phyloP scores from a whole-genome alignment of 2,329 filamentous ascomycete genomes.

The Neurospora sp. region DNA sequence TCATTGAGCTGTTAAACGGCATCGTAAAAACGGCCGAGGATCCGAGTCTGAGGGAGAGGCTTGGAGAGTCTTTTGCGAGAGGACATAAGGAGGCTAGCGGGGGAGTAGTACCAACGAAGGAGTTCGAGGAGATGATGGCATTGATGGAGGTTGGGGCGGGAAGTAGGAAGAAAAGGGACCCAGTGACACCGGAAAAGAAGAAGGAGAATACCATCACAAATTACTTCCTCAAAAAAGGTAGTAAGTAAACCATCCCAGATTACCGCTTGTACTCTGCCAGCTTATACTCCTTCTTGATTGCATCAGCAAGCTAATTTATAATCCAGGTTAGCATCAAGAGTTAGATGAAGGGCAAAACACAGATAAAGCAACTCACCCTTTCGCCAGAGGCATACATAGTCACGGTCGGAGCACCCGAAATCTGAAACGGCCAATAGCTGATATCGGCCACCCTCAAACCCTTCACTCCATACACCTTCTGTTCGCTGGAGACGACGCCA shows the following conservation, averaged over 20 bases:
- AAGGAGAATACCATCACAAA: neutral
- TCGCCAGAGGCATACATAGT: slow-evolving; percentile 16
- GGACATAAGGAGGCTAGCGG: slow-evolving; percentile 60
- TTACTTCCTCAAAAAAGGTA: neutral
- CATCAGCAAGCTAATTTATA: slow-evolving; percentile 13
- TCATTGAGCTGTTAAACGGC: neutral
- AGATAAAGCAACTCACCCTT: slow-evolving; percentile 8
- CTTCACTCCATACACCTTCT: slow-evolving; percentile 12
- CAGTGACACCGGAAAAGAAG: neutral
- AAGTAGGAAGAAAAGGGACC: neutral
- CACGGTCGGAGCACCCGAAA: slow-evolving; percentile 14
- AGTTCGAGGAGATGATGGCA: slow-evolving; percentile 55
- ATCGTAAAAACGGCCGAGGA: slow-evolving; percentile 12
- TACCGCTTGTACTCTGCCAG: neutral
- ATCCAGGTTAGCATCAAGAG: neutral
- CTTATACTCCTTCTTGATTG: slow-evolving; percentile 11
- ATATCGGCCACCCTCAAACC: slow-evolving; percentile 14
- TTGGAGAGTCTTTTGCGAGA: slow-evolving; percentile 54
- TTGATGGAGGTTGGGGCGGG: slow-evolving; percentile 42
- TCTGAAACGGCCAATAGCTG: slow-evolving; percentile 16
- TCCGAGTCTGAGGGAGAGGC: slow-evolving; percentile 30
- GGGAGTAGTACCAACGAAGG: slow-evolving; percentile 47
- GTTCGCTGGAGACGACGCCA: slow-evolving; percentile 10
- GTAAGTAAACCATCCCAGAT: neutral
- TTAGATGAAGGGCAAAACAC: neutral